phyloP scores from a whole-genome alignment of 768 basidiomycete genomes.

The Mrakia blollopis region DNA sequence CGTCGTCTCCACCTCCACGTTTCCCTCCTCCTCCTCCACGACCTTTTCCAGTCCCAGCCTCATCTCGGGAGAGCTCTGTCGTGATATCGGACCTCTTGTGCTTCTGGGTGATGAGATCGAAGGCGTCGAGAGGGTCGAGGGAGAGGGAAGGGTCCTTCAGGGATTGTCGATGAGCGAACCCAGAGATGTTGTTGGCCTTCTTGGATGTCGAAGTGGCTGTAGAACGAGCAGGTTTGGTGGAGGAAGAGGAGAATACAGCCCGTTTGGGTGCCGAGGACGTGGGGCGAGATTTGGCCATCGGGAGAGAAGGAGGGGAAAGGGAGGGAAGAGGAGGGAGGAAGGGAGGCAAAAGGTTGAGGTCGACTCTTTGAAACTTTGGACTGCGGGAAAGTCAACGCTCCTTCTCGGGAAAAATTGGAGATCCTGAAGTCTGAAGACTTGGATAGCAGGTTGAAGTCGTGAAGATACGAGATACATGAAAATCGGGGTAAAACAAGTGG shows the following conservation, averaged over 20 bases:
- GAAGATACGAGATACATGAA: too few relatives aligned
- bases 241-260: constrained; percentile 15
- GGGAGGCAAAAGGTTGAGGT: not conserved
- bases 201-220: not conserved
- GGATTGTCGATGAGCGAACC: constrained; percentile 18
- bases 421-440: too few relatives aligned
- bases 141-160: constrained; percentile 9
- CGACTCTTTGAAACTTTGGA: not conserved
- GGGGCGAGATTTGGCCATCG: constrained; percentile 21
- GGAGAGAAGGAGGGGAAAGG: not conserved
- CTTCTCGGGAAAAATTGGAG: too few relatives aligned
- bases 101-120: constrained; percentile 20
- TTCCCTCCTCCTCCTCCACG: constrained; percentile 36
- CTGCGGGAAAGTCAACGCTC: not conserved
- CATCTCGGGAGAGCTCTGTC: constrained; percentile 33
- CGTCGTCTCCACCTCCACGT: constrained; percentile 44
- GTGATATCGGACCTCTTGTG: constrained; percentile 27
- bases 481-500: too few relatives aligned
- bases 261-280: constrained; percentile 19
- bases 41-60: constrained; percentile 28
- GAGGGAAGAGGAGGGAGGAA: not conserved
- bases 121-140: constrained; percentile 27
- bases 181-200: constrained; percentile 19
- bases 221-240: constrained; percentile 4
- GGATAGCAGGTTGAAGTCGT: too few relatives aligned